Base-by-base conservation (phyloP, 768 basidiomycete genomes). In the Lactifluus piperatus region DNA sequence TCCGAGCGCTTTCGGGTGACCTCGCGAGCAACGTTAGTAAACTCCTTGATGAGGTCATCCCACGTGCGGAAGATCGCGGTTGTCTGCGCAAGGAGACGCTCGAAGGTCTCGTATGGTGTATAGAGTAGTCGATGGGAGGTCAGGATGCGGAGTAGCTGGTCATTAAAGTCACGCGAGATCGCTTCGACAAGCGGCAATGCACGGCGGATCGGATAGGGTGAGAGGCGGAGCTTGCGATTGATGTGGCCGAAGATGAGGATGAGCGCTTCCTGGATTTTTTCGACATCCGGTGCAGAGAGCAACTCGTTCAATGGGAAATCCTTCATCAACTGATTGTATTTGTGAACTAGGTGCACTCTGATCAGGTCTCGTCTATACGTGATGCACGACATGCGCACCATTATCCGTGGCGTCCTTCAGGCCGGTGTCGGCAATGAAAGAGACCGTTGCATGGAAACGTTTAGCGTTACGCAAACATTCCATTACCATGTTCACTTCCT, bases 321-420 rank as follows among this genome's bases (percentile, higher is more conserved):
- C 73, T 95, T 97, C 97, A 99, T 98, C 57, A 98, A 79, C 62
- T 91, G 86, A 68, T 99, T 98, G 77, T 97, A 95, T 71, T 97
- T 97, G 77, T 94, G 93, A 11, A 97, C 95, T 91, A 64, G 6
- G 48, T 20, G 36, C 16, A 14, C 26, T 24, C 39, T 14, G 6
- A 52, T 50, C 51, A 65, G 50, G 37, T 34, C 54, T 5, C 20
- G 26, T 47, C 16, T 22, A 20, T 32, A 55, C 26, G 22, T 18
- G n/a, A 54, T 24, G 46, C 18, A 4, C 37, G 7, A 43, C 37
- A 26, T 1, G 73, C 85, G 66, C 62, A 88, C 89, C 91, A 3
- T 85, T 76, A 66, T 97, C 94, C 46, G 87, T 88, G 9, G 94
- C 92, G 67, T 95, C 91, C 72, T 94, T 95, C 63, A 98, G 71